A percentile compares a stretch with the other conserved stretches of the same genome.
phyloP scores from a whole-genome alignment of 352 stramenopile species.

The Globisporangium takayamanum region DNA sequence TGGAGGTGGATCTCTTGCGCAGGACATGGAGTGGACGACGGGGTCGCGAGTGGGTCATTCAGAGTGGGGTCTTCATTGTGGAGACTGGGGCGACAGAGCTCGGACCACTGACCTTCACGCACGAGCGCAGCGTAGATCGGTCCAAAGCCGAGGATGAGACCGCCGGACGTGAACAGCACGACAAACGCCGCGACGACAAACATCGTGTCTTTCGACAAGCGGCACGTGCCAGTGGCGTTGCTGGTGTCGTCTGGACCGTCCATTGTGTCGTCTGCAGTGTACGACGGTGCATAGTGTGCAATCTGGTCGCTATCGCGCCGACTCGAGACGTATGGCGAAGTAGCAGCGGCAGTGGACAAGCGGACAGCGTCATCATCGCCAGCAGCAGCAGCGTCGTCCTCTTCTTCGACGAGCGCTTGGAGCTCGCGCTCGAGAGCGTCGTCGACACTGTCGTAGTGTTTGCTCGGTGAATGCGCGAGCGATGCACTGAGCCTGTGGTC shows the following conservation, averaged over 20 bases:
- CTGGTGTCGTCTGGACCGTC: not conserved
- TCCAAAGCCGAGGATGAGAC: conserved; percentile 72
- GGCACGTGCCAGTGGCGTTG: conserved; percentile 8
- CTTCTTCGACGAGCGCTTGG: not conserved
- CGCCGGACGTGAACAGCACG: conserved; percentile 57
- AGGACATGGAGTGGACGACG: conserved; percentile 26
- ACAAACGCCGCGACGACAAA: conserved; percentile 51
- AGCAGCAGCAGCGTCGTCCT: not conserved
- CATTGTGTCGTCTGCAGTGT: not conserved
- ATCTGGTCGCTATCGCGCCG: too few relatives aligned
- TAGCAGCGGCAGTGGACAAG: not conserved
- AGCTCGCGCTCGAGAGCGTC: too few relatives aligned
- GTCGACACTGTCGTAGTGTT: too few relatives aligned
- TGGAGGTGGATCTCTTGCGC: conserved; percentile 67
- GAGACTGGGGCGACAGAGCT: conserved; percentile 31
- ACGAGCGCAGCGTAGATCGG: conserved; percentile 68
- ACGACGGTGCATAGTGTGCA: too few relatives aligned
- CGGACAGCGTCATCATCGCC: not conserved
- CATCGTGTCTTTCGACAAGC: conserved; percentile 57
- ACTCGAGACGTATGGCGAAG: too few relatives aligned
- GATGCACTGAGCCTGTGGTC: not conserved
- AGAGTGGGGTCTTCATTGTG: not conserved
- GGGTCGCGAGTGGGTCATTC: not conserved
- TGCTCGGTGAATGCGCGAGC: too few relatives aligned
- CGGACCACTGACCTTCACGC: conserved; percentile 57